Evolutionary conservation across 345 rosid genomes (phyloP).

Genomic region (Rhodamnia argentea): DNA sequence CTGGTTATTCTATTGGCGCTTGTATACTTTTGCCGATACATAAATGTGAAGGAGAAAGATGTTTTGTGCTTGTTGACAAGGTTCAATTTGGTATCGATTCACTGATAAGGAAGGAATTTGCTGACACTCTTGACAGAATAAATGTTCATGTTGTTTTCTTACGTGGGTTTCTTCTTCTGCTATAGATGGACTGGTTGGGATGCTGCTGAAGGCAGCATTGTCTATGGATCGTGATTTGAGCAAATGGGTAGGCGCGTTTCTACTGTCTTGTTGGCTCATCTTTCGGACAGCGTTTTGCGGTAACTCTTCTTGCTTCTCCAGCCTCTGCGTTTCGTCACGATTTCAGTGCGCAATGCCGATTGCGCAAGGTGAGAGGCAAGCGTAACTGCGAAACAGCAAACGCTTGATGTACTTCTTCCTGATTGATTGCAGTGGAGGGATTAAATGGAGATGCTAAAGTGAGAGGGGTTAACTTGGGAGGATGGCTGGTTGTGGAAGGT

Average conservation of each 20-base stretch:
- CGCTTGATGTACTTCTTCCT: background rate
- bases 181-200: constrained; percentile 16
- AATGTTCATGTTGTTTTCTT: background rate
- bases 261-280: constrained; percentile 26
- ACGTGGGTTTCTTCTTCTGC: constrained; percentile 2
- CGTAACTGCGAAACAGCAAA: background rate
- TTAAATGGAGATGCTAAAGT: constrained; percentile 46
- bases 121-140: constrained; percentile 11
- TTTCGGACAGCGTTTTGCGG: constrained; percentile 33
- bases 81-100: constrained; percentile 38
- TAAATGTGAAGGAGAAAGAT: background rate
- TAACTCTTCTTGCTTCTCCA: background rate
- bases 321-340: background rate
- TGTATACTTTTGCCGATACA: background rate
- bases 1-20: background rate
- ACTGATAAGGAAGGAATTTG: constrained; percentile 34
- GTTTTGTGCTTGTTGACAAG: constrained; percentile 25
- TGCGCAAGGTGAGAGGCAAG: background rate
- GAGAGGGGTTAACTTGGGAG: constrained; percentile 66
- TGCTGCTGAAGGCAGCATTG: constrained; percentile 24
- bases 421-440: constrained; percentile 39
- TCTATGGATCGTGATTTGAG: constrained; percentile 35
- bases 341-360: background rate
- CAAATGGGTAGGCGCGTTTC: constrained; percentile 47
- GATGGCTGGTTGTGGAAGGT: constrained; percentile 78